These are phyloP conservation scores for Fusarium proliferatum DNA, from an alignment of 2,329 filamentous ascomycete genomes.

Conservation along the genomic window DNA sequence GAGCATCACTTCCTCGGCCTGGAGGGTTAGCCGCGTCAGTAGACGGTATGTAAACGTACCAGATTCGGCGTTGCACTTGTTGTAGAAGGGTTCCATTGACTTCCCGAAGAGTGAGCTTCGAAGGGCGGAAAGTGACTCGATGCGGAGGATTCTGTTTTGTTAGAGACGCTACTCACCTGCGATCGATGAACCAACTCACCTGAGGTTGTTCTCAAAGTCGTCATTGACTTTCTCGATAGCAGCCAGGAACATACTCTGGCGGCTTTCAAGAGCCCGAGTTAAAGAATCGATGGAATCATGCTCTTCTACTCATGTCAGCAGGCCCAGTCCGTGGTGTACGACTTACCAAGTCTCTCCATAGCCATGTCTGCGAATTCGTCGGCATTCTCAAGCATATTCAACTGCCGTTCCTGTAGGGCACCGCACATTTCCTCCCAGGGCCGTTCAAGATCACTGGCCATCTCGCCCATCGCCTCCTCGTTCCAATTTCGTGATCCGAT, in stretches of 20 bases:
- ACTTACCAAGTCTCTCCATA: constrained; percentile 31
- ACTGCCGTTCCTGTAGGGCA: not conserved
- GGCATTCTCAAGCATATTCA: not conserved
- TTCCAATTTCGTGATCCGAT: constrained; percentile 57
- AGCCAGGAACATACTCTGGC: constrained; percentile 43
- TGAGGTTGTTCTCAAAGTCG: constrained; percentile 29
- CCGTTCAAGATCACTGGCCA: constrained; percentile 49
- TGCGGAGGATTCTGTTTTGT: constrained; percentile 47
- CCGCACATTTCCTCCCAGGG: constrained; percentile 48
- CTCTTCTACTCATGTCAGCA: not conserved
- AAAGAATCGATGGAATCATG: constrained; percentile 29
- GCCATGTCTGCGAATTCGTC: constrained; percentile 2
- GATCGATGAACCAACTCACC: constrained; percentile 1
- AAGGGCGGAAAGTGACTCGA: constrained; percentile 50
- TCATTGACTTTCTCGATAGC: constrained; percentile 45
- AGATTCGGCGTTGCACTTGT: constrained; percentile 44
- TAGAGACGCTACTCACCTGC: not conserved
- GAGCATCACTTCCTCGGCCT: constrained; percentile 50
- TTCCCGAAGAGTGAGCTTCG: constrained; percentile 53
- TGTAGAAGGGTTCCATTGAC: constrained; percentile 52
- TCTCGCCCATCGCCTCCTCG: constrained; percentile 53
- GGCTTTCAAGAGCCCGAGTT: constrained; percentile 43
- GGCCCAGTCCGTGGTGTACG: accelerated
- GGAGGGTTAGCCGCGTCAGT: not conserved
- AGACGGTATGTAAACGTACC: constrained; percentile 39